Conservation (phyloP, 208 protist genomes). For the Acanthamoeba royreba region DNA sequence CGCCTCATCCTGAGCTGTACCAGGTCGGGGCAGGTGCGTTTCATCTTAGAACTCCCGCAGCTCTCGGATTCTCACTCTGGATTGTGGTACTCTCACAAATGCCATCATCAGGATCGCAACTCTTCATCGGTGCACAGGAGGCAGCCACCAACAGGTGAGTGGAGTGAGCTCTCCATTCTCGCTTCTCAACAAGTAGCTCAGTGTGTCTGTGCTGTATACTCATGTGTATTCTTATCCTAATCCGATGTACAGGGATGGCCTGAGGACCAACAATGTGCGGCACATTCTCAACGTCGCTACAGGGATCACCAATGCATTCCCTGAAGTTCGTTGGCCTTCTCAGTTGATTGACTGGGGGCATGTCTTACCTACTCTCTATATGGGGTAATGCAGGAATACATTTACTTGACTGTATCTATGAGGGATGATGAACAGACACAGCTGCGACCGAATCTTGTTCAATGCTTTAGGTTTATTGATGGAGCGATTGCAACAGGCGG, state of each 20-base stretch:
- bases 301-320: background rate
- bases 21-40: background rate
- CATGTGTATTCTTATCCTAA: background rate
- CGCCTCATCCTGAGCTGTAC: background rate
- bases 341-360: background rate
- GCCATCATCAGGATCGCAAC: background rate
- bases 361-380: background rate
- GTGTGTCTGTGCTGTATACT: background rate
- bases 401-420: background rate
- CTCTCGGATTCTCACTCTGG: no score
- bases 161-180: no score
- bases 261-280: background rate
- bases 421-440: background rate
- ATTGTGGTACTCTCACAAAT: no score
- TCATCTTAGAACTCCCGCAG: no score
- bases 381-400: background rate
- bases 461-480: background rate
- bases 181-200: no score
- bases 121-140: background rate
- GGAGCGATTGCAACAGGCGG: background rate
- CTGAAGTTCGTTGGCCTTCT: background rate
- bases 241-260: background rate
- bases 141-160: background rate
- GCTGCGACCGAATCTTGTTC: background rate
- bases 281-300: slow-evolving; percentile 33